Evolutionary conservation across 768 basidiomycete species (phyloP).

Genomic region (Boletus rubropictus): DNA sequence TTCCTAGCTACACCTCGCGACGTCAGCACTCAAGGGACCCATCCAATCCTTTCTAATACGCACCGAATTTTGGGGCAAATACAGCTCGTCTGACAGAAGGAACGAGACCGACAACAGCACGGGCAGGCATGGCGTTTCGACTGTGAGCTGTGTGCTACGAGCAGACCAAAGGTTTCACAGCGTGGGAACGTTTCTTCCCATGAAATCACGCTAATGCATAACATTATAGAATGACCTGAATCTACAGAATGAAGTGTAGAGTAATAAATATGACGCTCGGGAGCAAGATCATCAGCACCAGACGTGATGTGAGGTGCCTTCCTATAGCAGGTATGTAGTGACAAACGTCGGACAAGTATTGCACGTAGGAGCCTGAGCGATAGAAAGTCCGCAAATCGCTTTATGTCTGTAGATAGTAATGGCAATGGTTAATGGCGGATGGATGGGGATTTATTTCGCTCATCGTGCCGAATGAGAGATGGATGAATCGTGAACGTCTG

Average conservation of each 20-base stretch:
- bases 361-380: slow-evolving; percentile 2
- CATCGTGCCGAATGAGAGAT: neutral
- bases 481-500: slow-evolving; percentile 1
- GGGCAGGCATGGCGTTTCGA: slow-evolving; percentile 40
- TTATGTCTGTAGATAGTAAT: slow-evolving; percentile 15
- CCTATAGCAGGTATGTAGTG: slow-evolving; percentile 19
- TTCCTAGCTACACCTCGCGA: slow-evolving; percentile 34
- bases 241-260: slow-evolving; percentile 1
- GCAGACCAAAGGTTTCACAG: neutral
- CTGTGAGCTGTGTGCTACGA: neutral
- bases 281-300: slow-evolving; percentile 9
- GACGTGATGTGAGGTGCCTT: slow-evolving; percentile 1
- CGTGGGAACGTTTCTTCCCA: slow-evolving; percentile 20
- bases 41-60: slow-evolving; percentile 4
- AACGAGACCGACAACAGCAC: slow-evolving; percentile 55
- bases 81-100: slow-evolving; percentile 49
- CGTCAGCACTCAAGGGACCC: neutral
- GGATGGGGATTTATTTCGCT: neutral
- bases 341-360: slow-evolving; percentile 3
- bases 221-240: neutral
- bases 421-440: slow-evolving; percentile 3
- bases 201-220: slow-evolving; percentile 11
- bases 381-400: slow-evolving; percentile 10
- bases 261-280: slow-evolving; percentile 6
- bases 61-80: slow-evolving; percentile 32